Base-by-base conservation (phyloP, 306 rosid genomes). In the Echinosophora koreensis region DNA sequence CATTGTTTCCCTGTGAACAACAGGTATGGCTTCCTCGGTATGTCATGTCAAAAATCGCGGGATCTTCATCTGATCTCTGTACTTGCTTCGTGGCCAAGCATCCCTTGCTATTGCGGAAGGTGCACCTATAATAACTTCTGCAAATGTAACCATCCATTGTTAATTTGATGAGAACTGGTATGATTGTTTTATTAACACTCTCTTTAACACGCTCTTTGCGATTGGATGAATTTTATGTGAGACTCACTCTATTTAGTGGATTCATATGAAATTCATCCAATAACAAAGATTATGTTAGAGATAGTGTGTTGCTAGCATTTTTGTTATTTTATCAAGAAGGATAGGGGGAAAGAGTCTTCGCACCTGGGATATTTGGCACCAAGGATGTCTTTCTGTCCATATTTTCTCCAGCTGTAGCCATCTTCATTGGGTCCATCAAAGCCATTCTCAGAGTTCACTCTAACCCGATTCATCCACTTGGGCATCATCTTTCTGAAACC, bases 121-220 rank as follows among this genome's bases (percentile, higher is more conserved):
- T 91, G 85, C 98, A 93, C 77, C 98, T 81, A 59, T 93, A 93
- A 56, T 93, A 93, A 83, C 95, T 91, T 84, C 98, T 93, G 95
- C 86, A 87, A 71, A 80, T 47, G 32, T 66, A 79, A 76, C 30
- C 63, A 8, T 6, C 16, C 1, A 14, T 44, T 63, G 44, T 80
- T 71, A 86, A 27, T 56, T 35, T 49, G 79, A 74, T 41, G 38
- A 51, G 28, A 49, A 58, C 18, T 72, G 15, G 32, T 22, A 11
- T 62, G 58, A 61, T 74, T 73, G 10, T 41, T 56, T 69, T 58
- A 44, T 58, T 0, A 22, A 22, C 22, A 22, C 22, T 22, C 22
- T 22, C 22, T 22, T 22, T 22, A 22, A 22, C 22, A 22, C 22
- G 1, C 22, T 22, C 22, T 22, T 22, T 22, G 22, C 22, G 0